phyloP scores from a whole-genome alignment of 805 yeast species.

The Wickerhamomyces canadensis region DNA sequence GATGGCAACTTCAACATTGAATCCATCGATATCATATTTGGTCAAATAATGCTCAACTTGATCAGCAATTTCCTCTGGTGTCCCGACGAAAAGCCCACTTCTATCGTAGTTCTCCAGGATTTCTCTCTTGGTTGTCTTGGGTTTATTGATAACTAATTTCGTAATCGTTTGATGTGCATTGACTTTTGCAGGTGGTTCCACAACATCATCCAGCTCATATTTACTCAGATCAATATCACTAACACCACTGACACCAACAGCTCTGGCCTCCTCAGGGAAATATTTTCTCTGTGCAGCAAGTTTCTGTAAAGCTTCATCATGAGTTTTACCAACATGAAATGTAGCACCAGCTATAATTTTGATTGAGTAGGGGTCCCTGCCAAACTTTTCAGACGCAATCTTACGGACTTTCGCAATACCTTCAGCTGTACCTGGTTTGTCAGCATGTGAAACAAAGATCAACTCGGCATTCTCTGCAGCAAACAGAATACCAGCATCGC shows the following conservation, averaged over 20 bases:
- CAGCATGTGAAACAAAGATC: slow-evolving; percentile 28
- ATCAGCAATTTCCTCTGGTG: slow-evolving; percentile 27
- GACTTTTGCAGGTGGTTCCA: slow-evolving; percentile 20
- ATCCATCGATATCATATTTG: slow-evolving; percentile 5
- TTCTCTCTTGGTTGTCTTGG: slow-evolving; percentile 12
- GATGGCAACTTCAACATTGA: background rate
- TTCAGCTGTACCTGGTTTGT: slow-evolving; percentile 26
- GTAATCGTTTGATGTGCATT: slow-evolving; percentile 27
- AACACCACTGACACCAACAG: slow-evolving; percentile 36
- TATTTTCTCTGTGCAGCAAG: slow-evolving; percentile 21
- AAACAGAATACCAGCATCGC: slow-evolving; percentile 31
- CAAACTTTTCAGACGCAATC: slow-evolving; percentile 26
- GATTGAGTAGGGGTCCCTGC: slow-evolving; percentile 29
- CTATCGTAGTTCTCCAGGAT: slow-evolving; percentile 24
- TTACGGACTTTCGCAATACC: slow-evolving; percentile 20
- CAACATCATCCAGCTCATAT: slow-evolving; percentile 26
- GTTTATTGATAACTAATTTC: slow-evolving; percentile 23
- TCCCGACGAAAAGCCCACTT: slow-evolving; percentile 25
- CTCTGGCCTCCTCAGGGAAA: slow-evolving; percentile 32
- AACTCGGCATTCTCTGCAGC: slow-evolving; percentile 40
- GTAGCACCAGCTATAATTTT: slow-evolving; percentile 29
- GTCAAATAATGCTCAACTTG: slow-evolving; percentile 1
- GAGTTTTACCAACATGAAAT: slow-evolving; percentile 30
- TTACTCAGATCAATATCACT: slow-evolving; percentile 34
- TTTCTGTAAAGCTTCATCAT: slow-evolving; percentile 33